These are phyloP conservation scores for Penicillium crystallinum DNA, from an alignment of 495 filamentous ascomycete genomes.

Conservation along the genomic window DNA sequence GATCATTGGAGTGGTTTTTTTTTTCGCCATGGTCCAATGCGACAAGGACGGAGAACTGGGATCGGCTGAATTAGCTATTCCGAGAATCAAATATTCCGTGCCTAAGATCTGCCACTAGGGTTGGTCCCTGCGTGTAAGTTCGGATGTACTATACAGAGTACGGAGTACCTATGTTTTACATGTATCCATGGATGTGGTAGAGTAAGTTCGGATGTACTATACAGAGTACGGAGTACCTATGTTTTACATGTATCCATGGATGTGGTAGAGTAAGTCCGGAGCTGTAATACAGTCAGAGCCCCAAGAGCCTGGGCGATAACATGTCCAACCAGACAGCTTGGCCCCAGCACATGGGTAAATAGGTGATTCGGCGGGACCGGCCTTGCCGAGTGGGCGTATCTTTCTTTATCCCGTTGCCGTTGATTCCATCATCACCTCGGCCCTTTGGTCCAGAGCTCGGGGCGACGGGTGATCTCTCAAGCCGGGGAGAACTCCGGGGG, in stretches of 20 bases:
- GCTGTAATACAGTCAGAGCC: no score
- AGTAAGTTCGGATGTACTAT: no score
- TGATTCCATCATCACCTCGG: background rate
- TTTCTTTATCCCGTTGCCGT: slow-evolving; percentile 25
- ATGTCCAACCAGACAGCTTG: slow-evolving; percentile 15
- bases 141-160: no score
- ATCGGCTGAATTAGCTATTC: slow-evolving; percentile 4
- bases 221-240: background rate
- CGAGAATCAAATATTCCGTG: background rate
- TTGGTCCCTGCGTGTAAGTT: slow-evolving; percentile 1
- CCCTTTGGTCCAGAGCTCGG: background rate
- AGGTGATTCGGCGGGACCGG: background rate
- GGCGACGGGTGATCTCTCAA: background rate
- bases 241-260: no score
- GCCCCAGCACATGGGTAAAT: slow-evolving; percentile 13
- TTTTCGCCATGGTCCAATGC: background rate
- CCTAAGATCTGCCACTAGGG: slow-evolving; percentile 24
- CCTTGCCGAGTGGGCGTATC: slow-evolving; percentile 23
- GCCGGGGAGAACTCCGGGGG: slow-evolving; percentile 5
- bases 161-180: background rate
- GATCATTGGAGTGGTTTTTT: background rate
- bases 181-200: no score
- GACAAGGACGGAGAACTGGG: no score
- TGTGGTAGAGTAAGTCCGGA: no score
- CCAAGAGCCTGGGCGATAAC: no score